Percentiles rank a stretch among this genome's conserved stretches.
Evolutionary conservation across 768 basidiomycete species (phyloP).

Genomic region (Lactifluus rugatus): DNA sequence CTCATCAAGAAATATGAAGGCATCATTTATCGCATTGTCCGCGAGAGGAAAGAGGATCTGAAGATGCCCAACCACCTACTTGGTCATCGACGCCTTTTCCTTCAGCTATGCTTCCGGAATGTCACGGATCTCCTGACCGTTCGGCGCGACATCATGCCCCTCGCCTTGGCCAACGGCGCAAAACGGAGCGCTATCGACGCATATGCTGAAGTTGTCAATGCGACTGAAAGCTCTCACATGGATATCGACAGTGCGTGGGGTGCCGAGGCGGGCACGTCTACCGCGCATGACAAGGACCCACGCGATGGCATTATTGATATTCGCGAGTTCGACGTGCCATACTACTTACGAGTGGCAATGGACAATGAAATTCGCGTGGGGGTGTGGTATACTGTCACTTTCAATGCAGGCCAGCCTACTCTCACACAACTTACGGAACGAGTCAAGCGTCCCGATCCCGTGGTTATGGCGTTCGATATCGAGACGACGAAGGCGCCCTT

Average conservation of each 20-base stretch:
- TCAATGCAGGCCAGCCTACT: constrained; percentile 67
- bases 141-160: constrained; percentile 78
- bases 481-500: constrained; percentile 99
- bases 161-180: constrained; percentile 82
- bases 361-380: constrained; percentile 97
- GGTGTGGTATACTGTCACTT: constrained; percentile 91
- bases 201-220: constrained; percentile 90
- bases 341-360: constrained; percentile 97
- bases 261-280: constrained; percentile 35
- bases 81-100: constrained; percentile 83
- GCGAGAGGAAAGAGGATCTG: constrained; percentile 87
- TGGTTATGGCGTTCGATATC: constrained; percentile 98
- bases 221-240: constrained; percentile 53
- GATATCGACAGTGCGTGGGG: constrained; percentile 59
- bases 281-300: constrained; percentile 63
- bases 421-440: constrained; percentile 67
- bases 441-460: constrained; percentile 97
- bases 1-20: constrained; percentile 90
- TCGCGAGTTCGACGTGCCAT: constrained; percentile 93
- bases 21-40: constrained; percentile 62
- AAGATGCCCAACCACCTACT: constrained; percentile 93
- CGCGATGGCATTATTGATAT: constrained; percentile 88
- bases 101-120: constrained; percentile 86
- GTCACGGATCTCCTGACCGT: constrained; percentile 86
- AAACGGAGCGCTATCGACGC: constrained; percentile 95